These are phyloP conservation scores for Saururus chinensis DNA, from an alignment of 164 flowering plant species.

Conservation along the genomic window DNA sequence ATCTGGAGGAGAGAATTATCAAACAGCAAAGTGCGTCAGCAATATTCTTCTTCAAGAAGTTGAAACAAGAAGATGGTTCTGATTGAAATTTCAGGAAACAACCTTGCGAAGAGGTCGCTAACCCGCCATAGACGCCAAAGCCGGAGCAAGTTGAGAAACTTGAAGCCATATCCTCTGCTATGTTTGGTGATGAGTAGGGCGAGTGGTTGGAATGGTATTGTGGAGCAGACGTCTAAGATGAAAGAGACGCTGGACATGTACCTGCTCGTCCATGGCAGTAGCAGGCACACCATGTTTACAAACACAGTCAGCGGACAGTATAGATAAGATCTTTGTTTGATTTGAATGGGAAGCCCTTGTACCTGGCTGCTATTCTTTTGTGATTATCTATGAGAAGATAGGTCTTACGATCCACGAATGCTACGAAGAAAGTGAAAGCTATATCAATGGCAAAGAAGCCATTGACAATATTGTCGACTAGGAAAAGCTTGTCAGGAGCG, in stretches of 20 bases:
- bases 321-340: too few species aligned
- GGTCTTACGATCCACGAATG: constrained; percentile 61
- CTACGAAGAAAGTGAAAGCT: constrained; percentile 10
- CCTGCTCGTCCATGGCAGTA: constrained; percentile 53
- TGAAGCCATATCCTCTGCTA: constrained; percentile 44
- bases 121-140: constrained; percentile 97
- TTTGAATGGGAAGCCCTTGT: not conserved
- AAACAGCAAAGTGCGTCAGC: constrained; percentile 14
- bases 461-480: constrained; percentile 72
- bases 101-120: constrained; percentile 96
- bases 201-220: constrained; percentile 70
- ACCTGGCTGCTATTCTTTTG: constrained; percentile 75
- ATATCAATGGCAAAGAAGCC: constrained; percentile 87
- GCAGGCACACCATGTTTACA: too few species aligned
- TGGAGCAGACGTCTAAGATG: constrained; percentile 79
- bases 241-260: constrained; percentile 81
- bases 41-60: constrained; percentile 9
- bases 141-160: constrained; percentile 76
- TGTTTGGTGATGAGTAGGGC: constrained; percentile 51
- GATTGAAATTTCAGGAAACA: constrained; percentile 1
- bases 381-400: constrained; percentile 73
- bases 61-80: constrained; percentile 6
- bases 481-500: constrained; percentile 50
- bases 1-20: constrained; percentile 32
- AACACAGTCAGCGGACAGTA: too few species aligned